Base-by-base conservation (phyloP, 305 asterid species). In the Fraxinus floribunda region DNA sequence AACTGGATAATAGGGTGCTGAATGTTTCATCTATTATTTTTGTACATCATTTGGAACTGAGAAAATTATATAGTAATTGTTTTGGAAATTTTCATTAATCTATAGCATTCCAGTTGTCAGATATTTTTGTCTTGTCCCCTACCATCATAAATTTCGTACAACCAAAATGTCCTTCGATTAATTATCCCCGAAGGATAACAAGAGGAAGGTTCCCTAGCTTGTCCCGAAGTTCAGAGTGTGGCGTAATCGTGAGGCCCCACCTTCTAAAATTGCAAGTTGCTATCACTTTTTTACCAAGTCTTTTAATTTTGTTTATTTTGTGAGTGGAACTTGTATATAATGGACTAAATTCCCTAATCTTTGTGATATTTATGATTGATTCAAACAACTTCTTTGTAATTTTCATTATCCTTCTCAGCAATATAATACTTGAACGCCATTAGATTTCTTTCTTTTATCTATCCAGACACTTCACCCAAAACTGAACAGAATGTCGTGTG, bases 401-500 rank as follows among this genome's bases (percentile, higher is more conserved):
- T 3, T 62, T 62, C 71, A 73, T 73, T 36, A 16, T 36, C 77
- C 77, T 34, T 73, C 52, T 34, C 6, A 16, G 18, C 52, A 35
- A 16, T 5, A 70, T 29, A 34, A 34, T 73, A 55, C 29, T 55
- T 78, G 38, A 11, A 30, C 13, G 68, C 26, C 39, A 49, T 9
- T n/a, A 71, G 34, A 70, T 18, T 22, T 68, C 15, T n/a, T 81
- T 80, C 62, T 79, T 34, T 74, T 66, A 20, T 35, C 52, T 8
- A 32, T 87, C 86, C 94, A 93, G 99, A 91, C 88, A 39, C 94
- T 96, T 85, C 94, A 96, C 85, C 75, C 91, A 77, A 96, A 96
- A 86, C 82, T 94, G 76, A 89, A 88, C 87, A 84, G 83, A 75
- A 81, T 87, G 83, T 26, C 80, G 55, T 93, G 88, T 83, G 78